Conservation (phyloP, 495 filamentous ascomycete genomes). For the Xylaria bambusicola region DNA sequence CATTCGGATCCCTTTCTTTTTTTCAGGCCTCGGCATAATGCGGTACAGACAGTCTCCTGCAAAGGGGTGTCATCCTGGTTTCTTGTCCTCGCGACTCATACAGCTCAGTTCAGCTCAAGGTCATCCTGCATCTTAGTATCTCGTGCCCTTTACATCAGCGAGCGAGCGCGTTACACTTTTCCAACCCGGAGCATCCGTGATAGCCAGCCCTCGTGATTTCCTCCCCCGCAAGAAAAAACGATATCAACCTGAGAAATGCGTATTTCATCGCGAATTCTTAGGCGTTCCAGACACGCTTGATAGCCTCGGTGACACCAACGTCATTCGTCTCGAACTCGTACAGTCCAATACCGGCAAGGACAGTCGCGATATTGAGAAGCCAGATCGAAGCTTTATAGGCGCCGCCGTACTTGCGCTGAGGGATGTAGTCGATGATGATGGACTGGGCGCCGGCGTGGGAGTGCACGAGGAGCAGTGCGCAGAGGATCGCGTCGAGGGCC, state of each 20-base stretch:
- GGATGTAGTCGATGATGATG: conserved; percentile 89
- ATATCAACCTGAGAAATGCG: no score
- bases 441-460: conserved; percentile 93
- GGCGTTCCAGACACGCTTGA: conserved; percentile 85
- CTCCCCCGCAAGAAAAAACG: not conserved
- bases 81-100: conserved; percentile 11
- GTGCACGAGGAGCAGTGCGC: conserved; percentile 82
- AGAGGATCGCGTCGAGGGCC: conserved; percentile 80
- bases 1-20: no score
- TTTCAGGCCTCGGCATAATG: no score
- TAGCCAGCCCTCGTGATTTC: no score
- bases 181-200: no score
- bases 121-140: not conserved
- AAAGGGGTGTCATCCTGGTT: conserved; percentile 19
- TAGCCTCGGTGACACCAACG: conserved; percentile 85
- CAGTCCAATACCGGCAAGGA: conserved; percentile 80
- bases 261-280: conserved; percentile 31
- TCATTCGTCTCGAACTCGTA: conserved; percentile 99
- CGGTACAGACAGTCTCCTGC: no score
- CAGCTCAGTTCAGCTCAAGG: not conserved
- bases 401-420: conserved; percentile 67
- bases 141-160: no score
- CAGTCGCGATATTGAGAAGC: conserved; percentile 75
- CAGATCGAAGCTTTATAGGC: conserved; percentile 65
- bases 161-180: no score